phyloP scores from a whole-genome alignment of 345 rosid genomes.

The Heritiera littoralis region DNA sequence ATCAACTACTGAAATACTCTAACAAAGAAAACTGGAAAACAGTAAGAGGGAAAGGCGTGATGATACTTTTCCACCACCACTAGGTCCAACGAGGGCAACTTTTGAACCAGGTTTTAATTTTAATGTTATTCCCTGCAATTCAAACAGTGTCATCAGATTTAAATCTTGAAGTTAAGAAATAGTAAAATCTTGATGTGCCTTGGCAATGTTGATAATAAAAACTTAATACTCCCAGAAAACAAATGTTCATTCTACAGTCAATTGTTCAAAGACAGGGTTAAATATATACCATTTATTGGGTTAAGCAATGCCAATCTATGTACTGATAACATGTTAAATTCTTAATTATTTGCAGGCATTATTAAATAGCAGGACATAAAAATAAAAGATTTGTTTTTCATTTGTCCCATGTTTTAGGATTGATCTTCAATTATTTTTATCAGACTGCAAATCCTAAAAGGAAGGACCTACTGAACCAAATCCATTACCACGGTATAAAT shows the following conservation, averaged over 20 bases:
- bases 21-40: neutral
- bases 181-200: neutral
- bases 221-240: neutral
- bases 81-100: constrained; percentile 94
- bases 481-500: neutral
- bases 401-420: no score
- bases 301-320: neutral
- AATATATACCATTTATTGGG: neutral
- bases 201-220: neutral
- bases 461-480: neutral
- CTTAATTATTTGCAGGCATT: neutral
- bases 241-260: neutral
- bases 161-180: neutral
- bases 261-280: neutral
- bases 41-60: neutral
- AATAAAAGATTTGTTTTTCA: neutral
- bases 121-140: constrained; percentile 31
- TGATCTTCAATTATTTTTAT: neutral
- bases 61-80: constrained; percentile 92
- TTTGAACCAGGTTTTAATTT: constrained; percentile 83
- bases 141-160: neutral
- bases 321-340: neutral
- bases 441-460: neutral
- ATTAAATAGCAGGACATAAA: neutral
- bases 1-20: neutral